These are phyloP conservation scores for Heliamphora exappendiculata DNA, from an alignment of 148 eudicot species.

Conservation along the genomic window DNA sequence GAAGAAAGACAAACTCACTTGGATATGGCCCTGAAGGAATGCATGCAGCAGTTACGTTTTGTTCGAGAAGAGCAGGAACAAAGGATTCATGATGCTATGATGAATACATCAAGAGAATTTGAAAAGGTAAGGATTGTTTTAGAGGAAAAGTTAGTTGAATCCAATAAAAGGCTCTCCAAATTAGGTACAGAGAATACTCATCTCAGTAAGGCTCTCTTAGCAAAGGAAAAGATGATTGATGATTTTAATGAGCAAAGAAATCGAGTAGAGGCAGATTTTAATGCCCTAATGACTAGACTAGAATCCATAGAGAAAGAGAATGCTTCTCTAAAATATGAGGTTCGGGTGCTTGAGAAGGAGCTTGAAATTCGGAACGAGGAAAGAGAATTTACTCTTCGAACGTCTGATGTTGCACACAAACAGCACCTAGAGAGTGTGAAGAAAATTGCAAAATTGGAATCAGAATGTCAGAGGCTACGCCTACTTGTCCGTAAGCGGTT, in stretches of 20 bases:
- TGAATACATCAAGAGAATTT: slow-evolving; percentile 50
- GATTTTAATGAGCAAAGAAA: slow-evolving; percentile 38
- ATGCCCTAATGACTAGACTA: slow-evolving; percentile 35
- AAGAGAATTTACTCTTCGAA: slow-evolving; percentile 58
- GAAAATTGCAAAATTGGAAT: slow-evolving; percentile 74
- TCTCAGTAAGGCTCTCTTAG: slow-evolving; percentile 38
- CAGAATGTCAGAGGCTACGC: slow-evolving; percentile 84
- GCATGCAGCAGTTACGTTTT: slow-evolving; percentile 78
- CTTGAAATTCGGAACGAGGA: slow-evolving; percentile 82
- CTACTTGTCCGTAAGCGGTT: slow-evolving; percentile 65
- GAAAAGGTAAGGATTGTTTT: slow-evolving; percentile 35
- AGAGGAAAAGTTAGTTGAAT: slow-evolving; percentile 50
- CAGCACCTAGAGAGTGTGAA: slow-evolving; percentile 69
- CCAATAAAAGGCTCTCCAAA: slow-evolving; percentile 31
- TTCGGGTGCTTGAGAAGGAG: slow-evolving; percentile 77
- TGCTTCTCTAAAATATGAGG: slow-evolving; percentile 67
- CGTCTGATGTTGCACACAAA: slow-evolving; percentile 61
- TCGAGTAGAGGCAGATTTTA: slow-evolving; percentile 41
- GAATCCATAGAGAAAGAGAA: slow-evolving; percentile 63
- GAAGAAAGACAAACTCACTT: slow-evolving; percentile 56
- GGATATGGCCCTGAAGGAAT: slow-evolving; percentile 77
- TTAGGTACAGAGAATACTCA: slow-evolving; percentile 48
- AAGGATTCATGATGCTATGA: slow-evolving; percentile 66
- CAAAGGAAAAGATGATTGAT: slow-evolving; percentile 56
- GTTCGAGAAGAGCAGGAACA: slow-evolving; percentile 84